These are phyloP conservation scores for Fusarium denticulatum DNA, from an alignment of 2,329 filamentous ascomycete species.

Conservation along the genomic window DNA sequence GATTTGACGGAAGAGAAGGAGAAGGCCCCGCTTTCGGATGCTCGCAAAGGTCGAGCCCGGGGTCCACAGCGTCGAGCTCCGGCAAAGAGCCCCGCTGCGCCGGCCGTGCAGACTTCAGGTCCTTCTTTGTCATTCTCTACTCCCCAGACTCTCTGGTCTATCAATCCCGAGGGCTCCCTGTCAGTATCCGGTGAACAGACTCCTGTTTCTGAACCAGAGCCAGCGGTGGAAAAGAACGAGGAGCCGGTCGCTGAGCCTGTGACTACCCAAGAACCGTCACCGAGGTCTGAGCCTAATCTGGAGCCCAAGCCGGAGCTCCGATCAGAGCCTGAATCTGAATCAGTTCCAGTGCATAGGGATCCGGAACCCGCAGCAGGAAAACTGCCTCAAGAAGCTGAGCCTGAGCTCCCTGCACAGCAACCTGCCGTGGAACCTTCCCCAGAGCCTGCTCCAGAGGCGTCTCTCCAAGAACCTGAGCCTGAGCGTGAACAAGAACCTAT, in stretches of 20 bases:
- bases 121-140: slow-evolving; percentile 59
- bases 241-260: background rate
- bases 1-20: slow-evolving; percentile 68
- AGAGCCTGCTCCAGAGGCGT: slow-evolving; percentile 6
- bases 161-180: slow-evolving; percentile 60
- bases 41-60: slow-evolving; percentile 87
- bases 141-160: slow-evolving; percentile 61
- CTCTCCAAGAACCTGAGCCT: background rate
- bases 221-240: slow-evolving; percentile 8
- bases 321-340: slow-evolving; percentile 22
- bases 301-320: slow-evolving; percentile 22
- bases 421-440: slow-evolving; percentile 25
- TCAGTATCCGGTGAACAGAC: slow-evolving; percentile 35
- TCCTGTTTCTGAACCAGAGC: slow-evolving; percentile 16
- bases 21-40: slow-evolving; percentile 85
- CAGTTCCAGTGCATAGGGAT: slow-evolving; percentile 19
- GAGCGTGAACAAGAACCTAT: slow-evolving; percentile 1
- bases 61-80: slow-evolving; percentile 83
- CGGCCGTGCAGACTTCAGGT: slow-evolving; percentile 46
- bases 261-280: slow-evolving; percentile 4
- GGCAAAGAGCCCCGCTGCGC: slow-evolving; percentile 58
- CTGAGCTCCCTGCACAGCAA: slow-evolving; percentile 15
- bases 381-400: slow-evolving; percentile 20
- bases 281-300: slow-evolving; percentile 9
- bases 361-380: slow-evolving; percentile 23